Evolutionary conservation across 2,329 filamentous ascomycete genomes (phyloP), one percentile per base, ranked within the genome.

Genomic region (Aspergillus sp.): DNA sequence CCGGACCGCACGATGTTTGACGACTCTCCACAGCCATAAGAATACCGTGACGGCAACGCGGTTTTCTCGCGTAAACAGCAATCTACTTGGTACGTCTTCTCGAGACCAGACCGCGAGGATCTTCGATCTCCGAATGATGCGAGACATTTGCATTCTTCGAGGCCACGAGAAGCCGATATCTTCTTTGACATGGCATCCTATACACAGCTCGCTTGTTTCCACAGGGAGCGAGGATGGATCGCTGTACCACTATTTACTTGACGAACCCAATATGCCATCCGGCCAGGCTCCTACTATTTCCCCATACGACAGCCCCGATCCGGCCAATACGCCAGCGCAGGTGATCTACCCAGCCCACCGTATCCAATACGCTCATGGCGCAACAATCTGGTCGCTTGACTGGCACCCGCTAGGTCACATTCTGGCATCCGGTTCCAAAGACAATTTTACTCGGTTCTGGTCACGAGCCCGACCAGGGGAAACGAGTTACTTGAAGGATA

Each of bases 351-450:
- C 93, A 1, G 88, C 89, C 3, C 91, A 97, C 72, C 85, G 82
- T 59, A 72, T 96, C 30, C 81, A 86, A 5, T 91, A 84, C 61
- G 93, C 93, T 0, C 93, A 98, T 65, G 87, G 94, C 57, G 94
- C 90, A 64, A 88, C 89, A 12, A 93, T 98, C 54, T 98, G 93
- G 93, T 94, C 90, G 12, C 78, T 98, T 43, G 90, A 96, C 71
- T 98, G 93, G 90, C 93, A 98, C 64, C 93, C 93, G 0, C 77
- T 97, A 0, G 93, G 93, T 29, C 93, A 98, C 62, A 91, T 98
- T 52, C 79, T 98, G 5, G 90, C 90, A 0, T 94, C 91, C 2
- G 93, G 93, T 8, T 95, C 90, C 7, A 97, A 98, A 66, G 93
- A 98, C 66, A 85, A 93, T 36, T 90, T 95, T 51, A 97, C 93